Evolutionary conservation across 139 green algal genomes (phyloP), one percentile per base, ranked within the genome.

Genomic region (Micractinium conductrix): DNA sequence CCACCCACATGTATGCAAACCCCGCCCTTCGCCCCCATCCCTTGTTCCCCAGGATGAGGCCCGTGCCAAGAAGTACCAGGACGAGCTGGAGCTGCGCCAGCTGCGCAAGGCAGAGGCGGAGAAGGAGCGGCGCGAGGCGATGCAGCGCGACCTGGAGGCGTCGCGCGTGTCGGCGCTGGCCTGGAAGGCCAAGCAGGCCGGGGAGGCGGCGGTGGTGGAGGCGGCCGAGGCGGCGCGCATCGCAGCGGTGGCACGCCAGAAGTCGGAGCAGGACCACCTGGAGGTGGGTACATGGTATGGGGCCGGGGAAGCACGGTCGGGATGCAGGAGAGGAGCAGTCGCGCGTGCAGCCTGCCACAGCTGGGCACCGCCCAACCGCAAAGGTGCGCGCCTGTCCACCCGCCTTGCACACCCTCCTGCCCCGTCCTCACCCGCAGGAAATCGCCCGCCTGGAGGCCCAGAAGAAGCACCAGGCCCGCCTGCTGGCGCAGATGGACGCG

Each of bases 61-160:
- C 16, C 80, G 80, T 5, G 80, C 80, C 53, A 80, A 80, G 70
- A 38, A 53, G n/a, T 85, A 85, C 70, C 80, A 85, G 69, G 80
- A 85, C 26, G 53, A 85, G 70, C 38, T 42, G 2, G 80, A 85
- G 80, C 33, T 85, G 80, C 38, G 28, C 1, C 19, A 60, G 69
- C 80, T 69, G 26, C 38, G 50, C 53, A 72, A 80, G 69, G 45
- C 45, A 38, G 35, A 37, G 28, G 48, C 40, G 7, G 80, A 80
- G 69, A 30, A 26, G 38, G 80, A 42, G 17, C 48, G 38, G 35
- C 80, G 53, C 2, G 26, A 85, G 50, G 69, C 53, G 22, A 79
- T 85, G 53, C 55, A 73, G 69, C 42, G 30, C 2, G 80, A 85
- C 26, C 53, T 85, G 70, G 80, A 85, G 70, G 53, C 69, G 16